phyloP scores from a whole-genome alignment of 176 grass and related monocot species.

The Secale cereale region DNA sequence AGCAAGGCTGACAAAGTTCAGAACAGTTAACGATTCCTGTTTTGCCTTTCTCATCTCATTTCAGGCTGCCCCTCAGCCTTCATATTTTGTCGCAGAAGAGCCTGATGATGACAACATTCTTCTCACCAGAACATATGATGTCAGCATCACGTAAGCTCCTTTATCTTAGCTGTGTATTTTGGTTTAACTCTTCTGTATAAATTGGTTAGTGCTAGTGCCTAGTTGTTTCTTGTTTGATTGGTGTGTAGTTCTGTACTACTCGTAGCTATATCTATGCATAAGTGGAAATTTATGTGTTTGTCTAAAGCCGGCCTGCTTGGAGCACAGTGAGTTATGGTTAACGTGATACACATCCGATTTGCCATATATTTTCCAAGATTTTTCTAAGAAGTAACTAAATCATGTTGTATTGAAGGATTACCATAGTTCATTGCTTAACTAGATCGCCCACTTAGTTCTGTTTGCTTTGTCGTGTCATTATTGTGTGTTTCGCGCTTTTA shows the following conservation, averaged over 20 bases:
- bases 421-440: neutral
- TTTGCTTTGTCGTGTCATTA: neutral
- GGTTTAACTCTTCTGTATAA: constrained; percentile 7
- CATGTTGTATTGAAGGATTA: neutral
- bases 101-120: constrained; percentile 98
- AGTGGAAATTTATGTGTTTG: neutral
- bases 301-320: neutral
- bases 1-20: constrained; percentile 13
- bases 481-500: neutral
- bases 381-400: constrained; percentile 10
- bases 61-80: constrained; percentile 61
- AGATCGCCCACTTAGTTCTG: neutral
- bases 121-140: constrained; percentile 86
- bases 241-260: neutral
- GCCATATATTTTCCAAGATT: neutral
- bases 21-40: neutral
- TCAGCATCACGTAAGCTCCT: constrained; percentile 91
- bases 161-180: neutral
- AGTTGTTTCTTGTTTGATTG: constrained; percentile 3
- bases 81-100: constrained; percentile 81
- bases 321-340: neutral
- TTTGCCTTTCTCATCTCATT: constrained; percentile 31
- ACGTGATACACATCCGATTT: neutral
- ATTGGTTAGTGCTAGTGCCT: neutral
- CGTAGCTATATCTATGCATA: neutral